Percentiles rank a stretch among this genome's conserved stretches.
phyloP scores from a whole-genome alignment of 108 stramenopile genomes.

The Nitzschia putrida region DNA sequence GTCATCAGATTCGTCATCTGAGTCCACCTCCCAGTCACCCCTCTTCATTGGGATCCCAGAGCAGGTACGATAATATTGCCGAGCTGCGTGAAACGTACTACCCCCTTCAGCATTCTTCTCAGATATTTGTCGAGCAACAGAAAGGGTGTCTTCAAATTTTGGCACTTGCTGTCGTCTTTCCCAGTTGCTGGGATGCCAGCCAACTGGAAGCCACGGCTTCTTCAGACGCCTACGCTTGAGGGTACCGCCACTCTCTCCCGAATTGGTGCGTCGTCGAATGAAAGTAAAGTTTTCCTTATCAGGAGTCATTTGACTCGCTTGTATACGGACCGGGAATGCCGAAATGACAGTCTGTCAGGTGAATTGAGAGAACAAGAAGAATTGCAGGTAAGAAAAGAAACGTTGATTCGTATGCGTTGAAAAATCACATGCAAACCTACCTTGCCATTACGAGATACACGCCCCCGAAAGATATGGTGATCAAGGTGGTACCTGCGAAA shows the following conservation, averaged over 20 bases:
- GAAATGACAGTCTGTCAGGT: neutral
- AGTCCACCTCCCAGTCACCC: conserved; percentile 17
- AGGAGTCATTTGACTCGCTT: neutral
- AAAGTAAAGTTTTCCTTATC: conserved; percentile 6
- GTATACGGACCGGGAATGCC: neutral
- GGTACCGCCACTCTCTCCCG: neutral
- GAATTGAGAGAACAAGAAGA: neutral
- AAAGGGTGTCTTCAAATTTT: neutral
- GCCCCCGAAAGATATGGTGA: conserved; percentile 4
- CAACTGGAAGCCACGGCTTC: conserved; percentile 3
- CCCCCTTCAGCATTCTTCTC: neutral
- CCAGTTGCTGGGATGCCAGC: neutral
- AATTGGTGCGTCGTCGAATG: neutral
- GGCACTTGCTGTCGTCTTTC: neutral
- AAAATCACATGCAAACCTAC: neutral
- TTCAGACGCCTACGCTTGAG: neutral
- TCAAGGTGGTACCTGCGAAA: conserved; percentile 8
- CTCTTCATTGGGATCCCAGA: neutral
- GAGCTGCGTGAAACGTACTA: neutral
- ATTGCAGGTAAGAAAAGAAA: neutral
- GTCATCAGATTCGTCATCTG: conserved; percentile 18
- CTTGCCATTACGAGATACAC: neutral
- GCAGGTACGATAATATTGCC: conserved; percentile 12
- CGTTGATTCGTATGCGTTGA: neutral
- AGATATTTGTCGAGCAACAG: neutral